Evolutionary conservation across 176 grass and related monocot species (phyloP).

Genomic region (Eremochloa ophiuroides): DNA sequence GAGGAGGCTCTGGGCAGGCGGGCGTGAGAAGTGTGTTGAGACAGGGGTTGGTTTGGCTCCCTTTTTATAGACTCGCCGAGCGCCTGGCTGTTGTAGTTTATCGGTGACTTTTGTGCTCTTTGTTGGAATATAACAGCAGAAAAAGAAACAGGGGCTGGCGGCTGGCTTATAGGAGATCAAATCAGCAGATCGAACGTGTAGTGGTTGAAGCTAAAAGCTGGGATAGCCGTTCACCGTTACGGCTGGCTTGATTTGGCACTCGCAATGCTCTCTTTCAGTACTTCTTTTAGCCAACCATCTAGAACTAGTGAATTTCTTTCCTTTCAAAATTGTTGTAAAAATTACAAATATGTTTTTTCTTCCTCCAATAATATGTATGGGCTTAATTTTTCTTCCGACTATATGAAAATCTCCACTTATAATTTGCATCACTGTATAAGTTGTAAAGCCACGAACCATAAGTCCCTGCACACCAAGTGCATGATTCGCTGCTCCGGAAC

Average conservation of each 20-base stretch:
- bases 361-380: background rate
- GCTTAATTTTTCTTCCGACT: background rate
- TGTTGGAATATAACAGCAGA: background rate
- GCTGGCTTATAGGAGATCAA: no score
- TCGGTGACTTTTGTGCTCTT: conserved; percentile 20
- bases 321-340: background rate
- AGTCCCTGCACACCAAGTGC: no score
- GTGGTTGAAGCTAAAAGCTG: conserved; percentile 16
- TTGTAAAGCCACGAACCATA: no score
- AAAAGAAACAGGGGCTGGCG: background rate
- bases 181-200: background rate
- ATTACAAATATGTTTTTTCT: background rate
- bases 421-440: no score
- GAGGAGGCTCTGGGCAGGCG: background rate
- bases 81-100: background rate
- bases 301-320: background rate
- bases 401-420: no score
- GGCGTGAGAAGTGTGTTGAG: conserved; percentile 20
- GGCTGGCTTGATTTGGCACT: background rate
- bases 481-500: no score
- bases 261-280: conserved; percentile 21
- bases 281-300: background rate
- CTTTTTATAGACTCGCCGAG: conserved; percentile 30
- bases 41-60: background rate
- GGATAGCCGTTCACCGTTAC: background rate